These are phyloP conservation scores for Ceratocystis ficicola DNA, from an alignment of 2,329 filamentous ascomycete species.

Conservation along the genomic window DNA sequence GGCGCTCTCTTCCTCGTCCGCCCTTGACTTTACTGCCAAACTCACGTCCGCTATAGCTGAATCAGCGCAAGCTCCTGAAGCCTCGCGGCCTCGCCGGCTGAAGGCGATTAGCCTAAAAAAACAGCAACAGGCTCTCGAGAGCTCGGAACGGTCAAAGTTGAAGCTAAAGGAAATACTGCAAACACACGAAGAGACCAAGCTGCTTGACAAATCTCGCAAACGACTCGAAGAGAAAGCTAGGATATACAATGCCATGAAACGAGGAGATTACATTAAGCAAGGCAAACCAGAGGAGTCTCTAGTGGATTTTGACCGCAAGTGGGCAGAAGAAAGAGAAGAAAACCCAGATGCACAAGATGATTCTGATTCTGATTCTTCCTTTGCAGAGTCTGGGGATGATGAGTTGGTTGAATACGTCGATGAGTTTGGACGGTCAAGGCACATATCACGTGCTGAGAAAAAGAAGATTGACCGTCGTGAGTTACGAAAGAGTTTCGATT, in stretches of 20 bases:
- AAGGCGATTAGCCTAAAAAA: constrained; percentile 14
- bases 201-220: constrained; percentile 58
- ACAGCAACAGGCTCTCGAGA: constrained; percentile 31
- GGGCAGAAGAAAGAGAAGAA: constrained; percentile 57
- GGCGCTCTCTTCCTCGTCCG: constrained; percentile 57
- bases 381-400: constrained; percentile 31
- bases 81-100: neutral
- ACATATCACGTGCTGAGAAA: constrained; percentile 57
- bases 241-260: constrained; percentile 79
- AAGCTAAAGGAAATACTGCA: constrained; percentile 34
- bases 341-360: constrained; percentile 33
- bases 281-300: constrained; percentile 55
- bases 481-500: neutral
- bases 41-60: constrained; percentile 67
- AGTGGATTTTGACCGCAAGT: constrained; percentile 93
- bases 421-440: constrained; percentile 77
- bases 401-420: constrained; percentile 79
- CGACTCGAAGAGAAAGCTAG: constrained; percentile 85
- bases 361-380: constrained; percentile 26
- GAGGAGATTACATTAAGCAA: constrained; percentile 65
- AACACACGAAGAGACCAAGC: constrained; percentile 46
- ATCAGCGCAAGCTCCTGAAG: constrained; percentile 31
- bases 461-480: constrained; percentile 47
- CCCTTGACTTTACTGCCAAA: constrained; percentile 77
- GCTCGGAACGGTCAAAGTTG: constrained; percentile 34